phyloP scores from a whole-genome alignment of 2,329 filamentous ascomycete species.

The Penicillium decumbens region DNA sequence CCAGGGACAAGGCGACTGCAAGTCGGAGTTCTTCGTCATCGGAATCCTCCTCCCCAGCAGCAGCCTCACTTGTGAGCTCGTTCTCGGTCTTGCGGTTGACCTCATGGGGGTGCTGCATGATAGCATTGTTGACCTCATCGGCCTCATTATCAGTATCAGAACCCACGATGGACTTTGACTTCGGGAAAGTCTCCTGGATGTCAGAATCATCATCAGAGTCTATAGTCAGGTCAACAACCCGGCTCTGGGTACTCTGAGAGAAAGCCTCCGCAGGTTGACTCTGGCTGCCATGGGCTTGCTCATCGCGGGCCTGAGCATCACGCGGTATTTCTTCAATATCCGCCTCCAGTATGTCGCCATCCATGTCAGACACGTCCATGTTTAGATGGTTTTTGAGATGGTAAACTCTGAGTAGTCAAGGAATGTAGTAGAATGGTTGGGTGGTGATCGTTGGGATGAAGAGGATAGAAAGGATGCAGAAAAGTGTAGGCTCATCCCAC shows the following conservation, averaged over 20 bases:
- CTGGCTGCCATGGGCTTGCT: background rate
- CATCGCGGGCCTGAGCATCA: background rate
- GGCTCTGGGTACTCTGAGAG: background rate
- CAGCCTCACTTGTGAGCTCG: background rate
- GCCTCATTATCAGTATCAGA: conserved; percentile 24
- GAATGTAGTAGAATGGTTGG: background rate
- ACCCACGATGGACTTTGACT: conserved; percentile 26
- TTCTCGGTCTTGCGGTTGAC: background rate
- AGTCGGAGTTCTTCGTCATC: conserved; percentile 36
- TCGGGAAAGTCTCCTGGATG: conserved; percentile 22
- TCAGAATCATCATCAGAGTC: conserved; percentile 31
- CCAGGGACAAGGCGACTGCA: conserved; percentile 35
- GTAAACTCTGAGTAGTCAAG: background rate
- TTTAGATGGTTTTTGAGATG: background rate
- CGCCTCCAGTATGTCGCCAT: background rate
- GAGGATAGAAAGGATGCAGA: background rate
- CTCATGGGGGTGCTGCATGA: background rate
- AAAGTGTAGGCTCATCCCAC: background rate
- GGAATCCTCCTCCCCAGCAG: conserved; percentile 4
- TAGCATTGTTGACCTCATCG: background rate
- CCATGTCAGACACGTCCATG: background rate
- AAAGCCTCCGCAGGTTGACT: background rate
- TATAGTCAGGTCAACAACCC: conserved; percentile 34
- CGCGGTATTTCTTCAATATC: background rate
- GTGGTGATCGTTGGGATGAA: background rate